Evolutionary conservation across 2,329 filamentous ascomycete species (phyloP).

Genomic region (Phialophora tarda): DNA sequence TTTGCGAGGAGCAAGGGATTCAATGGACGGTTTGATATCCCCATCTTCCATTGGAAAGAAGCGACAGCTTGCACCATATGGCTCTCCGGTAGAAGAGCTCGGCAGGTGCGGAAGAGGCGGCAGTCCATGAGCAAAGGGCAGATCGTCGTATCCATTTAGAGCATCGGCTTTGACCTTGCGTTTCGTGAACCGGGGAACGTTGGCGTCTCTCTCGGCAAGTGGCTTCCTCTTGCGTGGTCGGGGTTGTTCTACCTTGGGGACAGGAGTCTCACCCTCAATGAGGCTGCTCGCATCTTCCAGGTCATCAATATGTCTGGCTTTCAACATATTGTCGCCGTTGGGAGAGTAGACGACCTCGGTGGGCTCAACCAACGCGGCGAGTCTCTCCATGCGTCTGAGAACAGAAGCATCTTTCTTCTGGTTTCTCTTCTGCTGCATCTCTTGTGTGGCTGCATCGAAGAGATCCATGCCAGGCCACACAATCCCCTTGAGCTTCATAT

Average conservation of each 20-base stretch:
- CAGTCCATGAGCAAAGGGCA: conserved; percentile 25
- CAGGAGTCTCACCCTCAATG: conserved; percentile 52
- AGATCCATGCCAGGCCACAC: conserved; percentile 59
- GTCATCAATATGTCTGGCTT: conserved; percentile 54
- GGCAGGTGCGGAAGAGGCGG: conserved; percentile 38
- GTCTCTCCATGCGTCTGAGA: conserved; percentile 54
- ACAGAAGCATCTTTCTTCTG: conserved; percentile 57
- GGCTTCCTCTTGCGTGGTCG: conserved; percentile 44
- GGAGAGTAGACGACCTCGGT: conserved; percentile 56
- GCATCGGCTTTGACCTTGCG: conserved; percentile 40
- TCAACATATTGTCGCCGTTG: conserved; percentile 49
- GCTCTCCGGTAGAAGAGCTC: conserved; percentile 36
- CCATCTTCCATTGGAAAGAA: conserved; percentile 40
- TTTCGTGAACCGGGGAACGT: conserved; percentile 42
- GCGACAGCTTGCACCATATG: conserved; percentile 34
- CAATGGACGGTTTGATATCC: conserved; percentile 44
- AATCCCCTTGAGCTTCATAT: conserved; percentile 54
- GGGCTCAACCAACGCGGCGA: conserved; percentile 53
- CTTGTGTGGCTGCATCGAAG: conserved; percentile 57
- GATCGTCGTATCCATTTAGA: conserved; percentile 27
- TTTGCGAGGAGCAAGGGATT: conserved; percentile 41
- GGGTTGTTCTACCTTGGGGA: conserved; percentile 43
- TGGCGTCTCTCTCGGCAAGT: conserved; percentile 45
- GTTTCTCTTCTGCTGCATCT: conserved; percentile 57
- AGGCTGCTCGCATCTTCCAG: conserved; percentile 56